Conservation (phyloP, 306 rosid species). For the Hylodesmum podocarpum region DNA sequence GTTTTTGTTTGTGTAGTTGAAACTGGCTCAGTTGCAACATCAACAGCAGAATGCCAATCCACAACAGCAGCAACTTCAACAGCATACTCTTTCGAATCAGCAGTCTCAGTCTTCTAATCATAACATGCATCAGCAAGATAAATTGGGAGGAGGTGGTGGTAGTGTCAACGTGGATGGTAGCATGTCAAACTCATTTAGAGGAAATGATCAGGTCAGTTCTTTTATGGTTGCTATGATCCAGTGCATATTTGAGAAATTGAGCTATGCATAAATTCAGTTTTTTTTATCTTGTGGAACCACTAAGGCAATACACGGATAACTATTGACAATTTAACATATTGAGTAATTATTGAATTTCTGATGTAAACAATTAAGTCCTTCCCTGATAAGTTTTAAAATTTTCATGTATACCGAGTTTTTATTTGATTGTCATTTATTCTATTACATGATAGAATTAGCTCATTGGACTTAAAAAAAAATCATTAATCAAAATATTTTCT, state of each 20-base stretch:
- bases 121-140: conserved; percentile 85
- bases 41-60: conserved; percentile 70
- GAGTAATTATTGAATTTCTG: neutral
- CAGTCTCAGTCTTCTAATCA: conserved; percentile 82
- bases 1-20: conserved; percentile 52
- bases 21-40: conserved; percentile 76
- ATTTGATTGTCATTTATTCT: no score
- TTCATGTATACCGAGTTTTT: no score
- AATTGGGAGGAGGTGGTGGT: conserved; percentile 73
- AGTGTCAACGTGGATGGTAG: conserved; percentile 79
- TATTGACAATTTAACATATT: neutral
- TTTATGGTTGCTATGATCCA: conserved; percentile 3
- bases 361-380: neutral
- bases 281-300: neutral
- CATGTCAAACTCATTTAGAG: conserved; percentile 91
- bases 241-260: neutral
- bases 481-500: no score
- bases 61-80: conserved; percentile 81
- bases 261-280: neutral
- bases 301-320: neutral
- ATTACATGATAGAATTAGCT: no score
- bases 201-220: conserved; percentile 92
- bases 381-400: no score
- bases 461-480: no score
- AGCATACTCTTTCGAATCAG: conserved; percentile 81